A percentile compares a stretch with the other conserved stretches of the same genome.
phyloP scores from a whole-genome alignment of 768 basidiomycete genomes.

The Calocera cornea region DNA sequence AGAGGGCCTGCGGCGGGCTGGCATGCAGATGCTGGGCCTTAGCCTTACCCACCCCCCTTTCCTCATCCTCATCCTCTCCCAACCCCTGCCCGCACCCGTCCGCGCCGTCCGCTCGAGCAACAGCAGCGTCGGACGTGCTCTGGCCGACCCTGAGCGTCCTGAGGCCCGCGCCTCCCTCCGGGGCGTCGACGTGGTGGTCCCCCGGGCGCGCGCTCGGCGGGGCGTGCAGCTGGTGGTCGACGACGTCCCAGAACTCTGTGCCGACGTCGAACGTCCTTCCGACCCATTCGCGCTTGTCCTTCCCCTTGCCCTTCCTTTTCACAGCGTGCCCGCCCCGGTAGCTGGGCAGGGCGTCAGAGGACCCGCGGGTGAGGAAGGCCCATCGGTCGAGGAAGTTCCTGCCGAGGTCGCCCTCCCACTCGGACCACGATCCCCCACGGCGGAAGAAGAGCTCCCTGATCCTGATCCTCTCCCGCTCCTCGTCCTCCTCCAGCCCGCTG shows the following conservation, averaged over 20 bases:
- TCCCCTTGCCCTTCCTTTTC: constrained; percentile 23
- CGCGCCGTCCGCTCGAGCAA: background rate
- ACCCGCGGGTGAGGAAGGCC: background rate
- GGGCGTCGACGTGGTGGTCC: no score
- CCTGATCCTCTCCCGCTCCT: background rate
- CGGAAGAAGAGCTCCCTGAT: background rate
- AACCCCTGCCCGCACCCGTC: background rate
- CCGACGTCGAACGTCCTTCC: constrained; percentile 69
- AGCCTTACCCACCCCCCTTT: no score
- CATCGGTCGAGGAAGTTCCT: background rate
- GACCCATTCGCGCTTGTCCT: constrained; percentile 38
- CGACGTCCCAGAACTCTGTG: constrained; percentile 28
- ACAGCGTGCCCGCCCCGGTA: constrained; percentile 26
- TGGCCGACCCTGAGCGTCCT: background rate
- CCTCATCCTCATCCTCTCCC: background rate
- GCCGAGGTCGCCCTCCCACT: background rate
- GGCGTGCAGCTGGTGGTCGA: background rate
- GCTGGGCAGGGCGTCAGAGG: background rate
- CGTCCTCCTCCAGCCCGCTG: background rate
- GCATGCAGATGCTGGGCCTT: background rate
- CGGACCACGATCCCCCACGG: background rate
- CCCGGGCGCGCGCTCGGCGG: background rate
- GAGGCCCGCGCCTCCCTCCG: constrained; percentile 7
- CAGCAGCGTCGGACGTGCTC: background rate
- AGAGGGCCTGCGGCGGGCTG: background rate